A percentile compares a stretch with the other conserved stretches of the same genome.
phyloP scores from a whole-genome alignment of 1,284 basidiomycete species.

The Anthracocystis walkeri region DNA sequence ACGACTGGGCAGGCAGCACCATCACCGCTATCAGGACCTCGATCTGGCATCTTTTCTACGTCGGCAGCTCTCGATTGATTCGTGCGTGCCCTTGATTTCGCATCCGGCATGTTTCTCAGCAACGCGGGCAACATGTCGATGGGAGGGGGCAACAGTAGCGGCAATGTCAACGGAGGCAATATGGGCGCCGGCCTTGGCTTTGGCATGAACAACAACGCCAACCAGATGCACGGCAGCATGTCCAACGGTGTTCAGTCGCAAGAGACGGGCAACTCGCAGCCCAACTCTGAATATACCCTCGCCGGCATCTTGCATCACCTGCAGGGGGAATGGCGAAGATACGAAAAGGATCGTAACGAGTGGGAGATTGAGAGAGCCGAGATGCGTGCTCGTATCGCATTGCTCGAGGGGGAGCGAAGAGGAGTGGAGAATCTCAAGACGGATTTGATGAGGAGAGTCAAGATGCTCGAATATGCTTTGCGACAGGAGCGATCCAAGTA shows the following conservation, averaged over 20 bases:
- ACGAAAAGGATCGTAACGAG: conserved; percentile 95
- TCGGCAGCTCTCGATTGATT: neutral
- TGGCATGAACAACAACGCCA: conserved; percentile 42
- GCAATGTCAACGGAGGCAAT: conserved; percentile 36
- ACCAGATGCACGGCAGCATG: conserved; percentile 48
- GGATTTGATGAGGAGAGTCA: conserved; percentile 93
- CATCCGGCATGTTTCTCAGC: conserved; percentile 43
- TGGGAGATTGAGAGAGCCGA: conserved; percentile 99
- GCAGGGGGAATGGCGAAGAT: conserved; percentile 94
- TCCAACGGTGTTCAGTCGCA: conserved; percentile 49
- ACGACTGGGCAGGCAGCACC: neutral
- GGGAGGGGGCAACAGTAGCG: conserved; percentile 30
- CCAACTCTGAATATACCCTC: conserved; percentile 74
- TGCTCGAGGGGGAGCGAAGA: conserved; percentile 93
- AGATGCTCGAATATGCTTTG: conserved; percentile 89
- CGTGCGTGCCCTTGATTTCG: neutral
- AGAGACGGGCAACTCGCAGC: conserved; percentile 40
- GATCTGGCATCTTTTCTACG: too few relatives aligned
- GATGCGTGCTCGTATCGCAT: conserved; percentile 97
- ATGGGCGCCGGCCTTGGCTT: conserved; percentile 39
- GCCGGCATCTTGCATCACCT: conserved; percentile 95
- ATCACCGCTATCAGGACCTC: neutral
- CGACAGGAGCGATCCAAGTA: conserved; percentile 79
- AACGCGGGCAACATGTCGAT: conserved; percentile 52
- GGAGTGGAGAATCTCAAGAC: conserved; percentile 97